Base-by-base conservation (phyloP, 2,329 filamentous ascomycete genomes). In the Parastagonospora nodorum region DNA sequence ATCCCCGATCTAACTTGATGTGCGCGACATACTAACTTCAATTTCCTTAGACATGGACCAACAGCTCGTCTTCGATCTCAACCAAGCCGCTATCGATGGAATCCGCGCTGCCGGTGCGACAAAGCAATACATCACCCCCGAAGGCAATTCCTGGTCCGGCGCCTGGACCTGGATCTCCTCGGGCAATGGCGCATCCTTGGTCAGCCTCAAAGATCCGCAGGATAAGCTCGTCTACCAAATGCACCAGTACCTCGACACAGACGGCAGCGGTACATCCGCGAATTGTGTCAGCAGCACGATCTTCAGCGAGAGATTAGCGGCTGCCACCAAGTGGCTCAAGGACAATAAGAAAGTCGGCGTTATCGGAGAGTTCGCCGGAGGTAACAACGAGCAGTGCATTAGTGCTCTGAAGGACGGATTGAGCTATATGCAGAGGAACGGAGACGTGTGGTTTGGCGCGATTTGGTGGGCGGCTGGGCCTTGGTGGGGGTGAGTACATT, bases 171-270 rank as follows among this genome's bases (percentile, higher is more conserved):
- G 82, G 82, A 72, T 78, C 11, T 77, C 67, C 2, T 71, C 70
- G 11, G 78, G 78, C 36, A 81, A 81, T 60, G 73, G 50, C 31
- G 74, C 75, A 4, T 71, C 73, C 38, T 74, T 82, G 50, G 74
- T 77, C 48, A 69, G 57, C 15, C 74, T 85, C 36, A 80, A 77
- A 8, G 82, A 85, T 54, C 75, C 81, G 0, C 51, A 73, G 39
- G 71, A 83, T 69, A 82, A 81, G 61, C 75, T 84, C 49, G 69
- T 85, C 64, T 84, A 82, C 69, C 80, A 85, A 62, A 84, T 85
- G 82, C 82, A 85, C 65, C 82, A 85, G 71, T 85, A 85, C 61
- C 82, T 85, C 32, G 82, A 85, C 69, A 73, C 69, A 0, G 82
- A 84, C 52, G 78, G 80, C 45, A 81, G 77, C 2, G 82, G 82